Base-by-base conservation (phyloP, 805 yeast species). In the Lachancea mirantina region DNA sequence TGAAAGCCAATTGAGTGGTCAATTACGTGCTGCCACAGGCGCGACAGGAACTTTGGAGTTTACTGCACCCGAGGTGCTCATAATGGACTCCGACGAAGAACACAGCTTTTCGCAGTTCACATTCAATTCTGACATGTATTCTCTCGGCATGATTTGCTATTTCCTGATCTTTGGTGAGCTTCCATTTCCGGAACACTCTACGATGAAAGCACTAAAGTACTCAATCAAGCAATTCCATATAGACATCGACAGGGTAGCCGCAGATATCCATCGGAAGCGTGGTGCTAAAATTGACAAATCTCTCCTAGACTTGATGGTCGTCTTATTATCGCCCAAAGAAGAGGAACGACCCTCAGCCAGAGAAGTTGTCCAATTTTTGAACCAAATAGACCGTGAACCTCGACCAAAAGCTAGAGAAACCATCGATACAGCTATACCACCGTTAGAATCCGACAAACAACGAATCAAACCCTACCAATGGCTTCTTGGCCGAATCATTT, bases 11-110 rank as follows among this genome's bases (percentile, higher is more conserved):
- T 64, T 81, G 41, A 78, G 78, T 34, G 85, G 89, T 9, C 74
- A 69, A 15, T 57, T 52, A 25, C 62, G 87, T 29, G 65, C 67
- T 7, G 77, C 88, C 1, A 77, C 87, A 4, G 96, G 96, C 0
- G 72, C 77, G 26, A 87, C 96, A 0, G 96, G 96, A 0, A 87
- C 96, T 0, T 49, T 85, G 6, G 96, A 85, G 48, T 87, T 76
- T 46, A 77, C 85, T 14, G 95, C 95, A 0, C 96, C 96, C 0
- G 95, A 85, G 45, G 64, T 83, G 8, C 67, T 84, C 45, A 50
- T 64, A 18, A 43, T 44, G 10, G 42, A 36, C 5, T 53, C 25
- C 15, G 39, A 26, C 14, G 24, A 35, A 28, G 45, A 51, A 1
- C 70, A 61, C 5, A 41, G 45, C 13, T 62, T 70, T 14, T 64